Conservation (phyloP, 805 yeast genomes). For the Candida caryicola region DNA sequence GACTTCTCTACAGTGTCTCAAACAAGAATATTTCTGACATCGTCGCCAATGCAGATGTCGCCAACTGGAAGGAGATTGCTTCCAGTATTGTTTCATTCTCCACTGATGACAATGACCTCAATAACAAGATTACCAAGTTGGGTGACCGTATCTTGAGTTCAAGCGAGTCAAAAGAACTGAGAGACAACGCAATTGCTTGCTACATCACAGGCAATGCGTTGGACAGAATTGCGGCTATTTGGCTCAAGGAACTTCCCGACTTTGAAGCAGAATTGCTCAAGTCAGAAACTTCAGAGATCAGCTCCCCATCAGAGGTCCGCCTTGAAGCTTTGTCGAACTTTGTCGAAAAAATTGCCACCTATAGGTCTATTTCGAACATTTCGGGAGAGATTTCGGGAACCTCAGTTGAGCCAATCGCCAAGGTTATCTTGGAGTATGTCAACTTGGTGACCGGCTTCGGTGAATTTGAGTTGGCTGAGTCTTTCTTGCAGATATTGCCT, state of each 20-base stretch:
- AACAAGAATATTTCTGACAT: conserved; percentile 60
- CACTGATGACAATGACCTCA: conserved; percentile 47
- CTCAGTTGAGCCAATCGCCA: conserved; percentile 49
- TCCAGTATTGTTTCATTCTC: conserved; percentile 60
- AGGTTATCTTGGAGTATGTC: conserved; percentile 77
- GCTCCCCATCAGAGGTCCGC: conserved; percentile 78
- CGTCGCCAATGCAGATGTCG: conserved; percentile 71
- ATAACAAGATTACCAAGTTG: conserved; percentile 54
- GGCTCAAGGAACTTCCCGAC: conserved; percentile 69
- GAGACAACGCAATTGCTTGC: conserved; percentile 74
- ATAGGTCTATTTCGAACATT: conserved; percentile 49
- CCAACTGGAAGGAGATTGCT: conserved; percentile 84
- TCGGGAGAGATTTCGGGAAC: conserved; percentile 38
- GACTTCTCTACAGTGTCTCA: conserved; percentile 68
- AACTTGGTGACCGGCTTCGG: conserved; percentile 78
- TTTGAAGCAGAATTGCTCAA: conserved; percentile 45
- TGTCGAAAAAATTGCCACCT: conserved; percentile 80
- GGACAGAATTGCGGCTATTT: conserved; percentile 72
- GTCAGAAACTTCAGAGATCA: conserved; percentile 32
- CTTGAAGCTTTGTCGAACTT: conserved; percentile 76
- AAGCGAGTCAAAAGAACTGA: conserved; percentile 29
- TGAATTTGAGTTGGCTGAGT: conserved; percentile 74
- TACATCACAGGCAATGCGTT: conserved; percentile 80
- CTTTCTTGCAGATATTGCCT: conserved; percentile 69
- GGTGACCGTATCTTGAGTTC: conserved; percentile 69